Conservation (phyloP, 805 yeast species). For the Nakazawaea ambrosiae region DNA sequence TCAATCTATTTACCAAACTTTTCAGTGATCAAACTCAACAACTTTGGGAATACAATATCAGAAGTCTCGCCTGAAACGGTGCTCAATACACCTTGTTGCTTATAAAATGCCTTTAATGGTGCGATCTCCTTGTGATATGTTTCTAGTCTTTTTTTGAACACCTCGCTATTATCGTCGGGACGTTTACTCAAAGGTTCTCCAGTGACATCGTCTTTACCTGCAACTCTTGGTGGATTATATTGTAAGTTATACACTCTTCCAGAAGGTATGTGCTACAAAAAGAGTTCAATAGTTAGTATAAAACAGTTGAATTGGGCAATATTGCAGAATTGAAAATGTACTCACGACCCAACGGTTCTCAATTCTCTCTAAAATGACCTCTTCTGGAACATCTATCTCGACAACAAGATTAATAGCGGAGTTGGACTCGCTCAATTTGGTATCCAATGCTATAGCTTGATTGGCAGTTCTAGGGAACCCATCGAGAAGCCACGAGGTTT, state of each 20-base stretch:
- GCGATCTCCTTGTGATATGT: slow-evolving; percentile 49
- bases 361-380: slow-evolving; percentile 74
- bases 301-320: neutral
- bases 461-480: slow-evolving; percentile 82
- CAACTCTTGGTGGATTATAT: slow-evolving; percentile 82
- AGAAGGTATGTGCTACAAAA: slow-evolving; percentile 51
- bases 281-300: slow-evolving; percentile 1
- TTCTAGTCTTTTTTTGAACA: slow-evolving; percentile 60
- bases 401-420: slow-evolving; percentile 68
- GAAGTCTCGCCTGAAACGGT: slow-evolving; percentile 73
- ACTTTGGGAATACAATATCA: slow-evolving; percentile 75
- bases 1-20: no score
- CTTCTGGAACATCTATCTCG: slow-evolving; percentile 79
- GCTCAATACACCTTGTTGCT: slow-evolving; percentile 37
- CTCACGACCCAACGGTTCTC: slow-evolving; percentile 67
- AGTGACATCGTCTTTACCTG: slow-evolving; percentile 80
- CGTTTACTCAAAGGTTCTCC: slow-evolving; percentile 82
- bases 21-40: slow-evolving; percentile 31
- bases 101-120: slow-evolving; percentile 64
- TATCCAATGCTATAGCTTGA: slow-evolving; percentile 62
- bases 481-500: slow-evolving; percentile 69
- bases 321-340: no score
- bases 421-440: slow-evolving; percentile 27
- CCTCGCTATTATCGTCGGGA: slow-evolving; percentile 73
- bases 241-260: slow-evolving; percentile 83